Base-by-base conservation (phyloP, 352 stramenopile genomes). In the Phytophthora sansomeana region DNA sequence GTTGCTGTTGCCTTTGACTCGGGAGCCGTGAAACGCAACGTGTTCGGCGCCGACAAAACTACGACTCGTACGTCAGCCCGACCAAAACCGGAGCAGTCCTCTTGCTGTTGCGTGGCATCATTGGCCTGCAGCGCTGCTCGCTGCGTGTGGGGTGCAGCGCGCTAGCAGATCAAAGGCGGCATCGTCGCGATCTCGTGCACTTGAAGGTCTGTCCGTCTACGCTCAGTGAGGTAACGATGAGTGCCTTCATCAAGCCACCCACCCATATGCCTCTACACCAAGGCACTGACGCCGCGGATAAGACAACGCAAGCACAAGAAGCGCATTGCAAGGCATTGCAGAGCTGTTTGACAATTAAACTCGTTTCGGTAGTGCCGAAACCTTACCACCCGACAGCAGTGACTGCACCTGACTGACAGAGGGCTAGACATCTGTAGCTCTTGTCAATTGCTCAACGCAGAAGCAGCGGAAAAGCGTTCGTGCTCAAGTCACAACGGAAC, bases 11-110 rank as follows among this genome's bases (percentile, higher is more conserved):
- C 30, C 39, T 51, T 24, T 63, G 30, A 17, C 17, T 46, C 30
- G 35, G n/a, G 57, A 11, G 35, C 57, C 6, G 36, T 72, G 63
- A 72, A 72, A 72, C 63, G 63, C 63, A 72, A 72, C 63, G 26
- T 72, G 63, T 32, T 57, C 44, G 24, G 47, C 11, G 11, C 29
- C 63, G 63, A 72, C 63, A 72, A 63, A 66, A 67, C 57, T 47
- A 72, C 63, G 29, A 67, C 42, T 36, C 35, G 58, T 50, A 57
- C 49, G 63, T 28, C 63, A 62, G 63, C 17, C 21, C 28, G 63
- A 21, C 24, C 42, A 72, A 49, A 72, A 72, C 57, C 58, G 58
- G 63, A 72, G 33, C 63, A 13, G 17, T 28, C 6, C 13, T 35
- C 24, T 19, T 38, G 4, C 10, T 33, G 32, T 33, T 33, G 44